Percentiles rank a stretch among this genome's conserved stretches.
Evolutionary conservation across 1,139 yeast species (phyloP).

Genomic region (Scheffersomyces parashehatae): DNA sequence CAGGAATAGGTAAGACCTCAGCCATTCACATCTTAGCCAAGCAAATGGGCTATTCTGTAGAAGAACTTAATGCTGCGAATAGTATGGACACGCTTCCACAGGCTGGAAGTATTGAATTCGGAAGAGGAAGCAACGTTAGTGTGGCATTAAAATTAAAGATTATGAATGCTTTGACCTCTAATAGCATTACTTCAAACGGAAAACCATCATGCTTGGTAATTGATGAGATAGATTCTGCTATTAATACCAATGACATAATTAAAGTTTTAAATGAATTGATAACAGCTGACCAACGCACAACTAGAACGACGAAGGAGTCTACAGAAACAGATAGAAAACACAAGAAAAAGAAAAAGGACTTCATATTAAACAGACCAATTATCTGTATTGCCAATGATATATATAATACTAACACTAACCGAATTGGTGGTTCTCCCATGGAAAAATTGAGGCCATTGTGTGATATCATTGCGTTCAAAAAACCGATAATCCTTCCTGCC

Average conservation of each 20-base stretch:
- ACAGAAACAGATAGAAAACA: constrained; percentile 17
- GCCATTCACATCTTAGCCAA: constrained; percentile 82
- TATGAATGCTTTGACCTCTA: constrained; percentile 67
- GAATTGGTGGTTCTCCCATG: constrained; percentile 43
- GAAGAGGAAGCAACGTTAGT: constrained; percentile 45
- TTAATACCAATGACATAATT: constrained; percentile 74
- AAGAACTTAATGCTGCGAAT: constrained; percentile 92
- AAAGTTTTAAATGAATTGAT: constrained; percentile 63
- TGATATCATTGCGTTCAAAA: constrained; percentile 67
- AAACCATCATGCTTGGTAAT: constrained; percentile 80
- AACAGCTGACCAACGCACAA: constrained; percentile 56
- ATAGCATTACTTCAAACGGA: constrained; percentile 52
- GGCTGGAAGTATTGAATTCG: constrained; percentile 55
- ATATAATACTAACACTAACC: constrained; percentile 49
- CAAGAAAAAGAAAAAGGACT: constrained; percentile 29
- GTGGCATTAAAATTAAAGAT: constrained; percentile 51
- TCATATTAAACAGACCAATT: constrained; percentile 72
- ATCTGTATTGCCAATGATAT: constrained; percentile 91
- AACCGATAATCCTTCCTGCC: constrained; percentile 45
- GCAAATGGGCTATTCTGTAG: constrained; percentile 77
- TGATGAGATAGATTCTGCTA: constrained; percentile 91
- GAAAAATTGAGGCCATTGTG: constrained; percentile 72
- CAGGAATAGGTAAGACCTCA: constrained; percentile 95
- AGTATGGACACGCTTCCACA: constrained; percentile 42
- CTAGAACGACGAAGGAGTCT: constrained; percentile 21